Percentiles rank a stretch among this genome's conserved stretches.
phyloP scores from a whole-genome alignment of 768 basidiomycete species.

The Pseudohyphozyma bogoriensis region DNA sequence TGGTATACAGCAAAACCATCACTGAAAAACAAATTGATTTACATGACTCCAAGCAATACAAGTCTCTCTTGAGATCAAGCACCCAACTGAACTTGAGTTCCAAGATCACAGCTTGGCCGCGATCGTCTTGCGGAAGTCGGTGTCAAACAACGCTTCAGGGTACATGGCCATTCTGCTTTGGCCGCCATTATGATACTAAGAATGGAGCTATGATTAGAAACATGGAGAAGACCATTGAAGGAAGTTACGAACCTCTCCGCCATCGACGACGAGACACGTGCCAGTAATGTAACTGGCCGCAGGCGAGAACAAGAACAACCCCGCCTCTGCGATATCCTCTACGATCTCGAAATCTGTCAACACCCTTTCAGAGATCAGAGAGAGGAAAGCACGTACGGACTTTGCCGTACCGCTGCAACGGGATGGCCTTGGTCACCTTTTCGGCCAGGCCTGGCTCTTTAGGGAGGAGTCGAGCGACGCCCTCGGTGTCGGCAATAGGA shows the following conservation, averaged over 20 bases:
- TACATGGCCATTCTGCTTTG: no score
- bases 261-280: slow-evolving; percentile 36
- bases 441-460: slow-evolving; percentile 33
- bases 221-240: no score
- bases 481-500: slow-evolving; percentile 67
- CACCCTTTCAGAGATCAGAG: neutral
- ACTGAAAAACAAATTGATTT: no score
- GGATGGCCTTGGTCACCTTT: slow-evolving; percentile 29
- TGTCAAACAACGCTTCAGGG: no score
- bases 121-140: no score
- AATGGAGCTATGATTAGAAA: no score
- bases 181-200: no score
- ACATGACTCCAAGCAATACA: no score
- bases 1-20: no score
- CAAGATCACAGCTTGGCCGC: no score
- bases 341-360: neutral
- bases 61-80: no score
- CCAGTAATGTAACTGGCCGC: slow-evolving; percentile 38
- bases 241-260: slow-evolving; percentile 34
- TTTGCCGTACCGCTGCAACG: slow-evolving; percentile 33
- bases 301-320: slow-evolving; percentile 42
- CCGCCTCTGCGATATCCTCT: slow-evolving; percentile 42
- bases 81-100: no score
- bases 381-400: neutral
- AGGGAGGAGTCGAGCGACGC: slow-evolving; percentile 40